Evolutionary conservation across 2,329 filamentous ascomycete species (phyloP).

Genomic region (Orbilia quercus): DNA sequence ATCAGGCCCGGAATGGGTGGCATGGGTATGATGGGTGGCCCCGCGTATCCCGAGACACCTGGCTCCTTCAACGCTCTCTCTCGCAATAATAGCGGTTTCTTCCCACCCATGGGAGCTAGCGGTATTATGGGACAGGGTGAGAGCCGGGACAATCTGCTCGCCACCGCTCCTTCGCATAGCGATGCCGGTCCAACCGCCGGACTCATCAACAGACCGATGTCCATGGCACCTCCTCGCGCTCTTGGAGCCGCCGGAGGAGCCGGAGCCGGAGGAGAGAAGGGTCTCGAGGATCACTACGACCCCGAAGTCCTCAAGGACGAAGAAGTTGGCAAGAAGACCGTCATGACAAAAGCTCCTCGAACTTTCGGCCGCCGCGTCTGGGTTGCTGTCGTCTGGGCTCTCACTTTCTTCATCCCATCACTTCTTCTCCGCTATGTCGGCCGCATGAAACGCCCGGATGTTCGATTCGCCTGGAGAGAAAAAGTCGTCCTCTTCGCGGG

Average conservation of each 20-base stretch:
- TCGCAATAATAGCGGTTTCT: slow-evolving; percentile 72
- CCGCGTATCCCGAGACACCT: slow-evolving; percentile 75
- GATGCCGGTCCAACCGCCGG: slow-evolving; percentile 62
- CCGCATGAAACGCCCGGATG: slow-evolving; percentile 96
- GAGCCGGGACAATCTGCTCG: slow-evolving; percentile 75
- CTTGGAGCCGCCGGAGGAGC: slow-evolving; percentile 52
- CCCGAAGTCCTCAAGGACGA: slow-evolving; percentile 49
- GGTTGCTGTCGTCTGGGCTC: slow-evolving; percentile 82
- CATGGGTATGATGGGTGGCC: slow-evolving; percentile 65
- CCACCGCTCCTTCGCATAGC: slow-evolving; percentile 59
- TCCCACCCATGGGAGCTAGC: slow-evolving; percentile 70
- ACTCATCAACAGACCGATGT: slow-evolving; percentile 54
- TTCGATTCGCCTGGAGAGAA: slow-evolving; percentile 96
- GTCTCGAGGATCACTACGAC: slow-evolving; percentile 39
- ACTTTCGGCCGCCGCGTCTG: slow-evolving; percentile 76
- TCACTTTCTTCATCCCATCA: slow-evolving; percentile 96
- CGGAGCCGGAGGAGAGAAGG: slow-evolving; percentile 20
- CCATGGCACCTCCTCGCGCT: slow-evolving; percentile 64
- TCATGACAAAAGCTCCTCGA: slow-evolving; percentile 30
- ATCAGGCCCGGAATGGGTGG: slow-evolving; percentile 62
- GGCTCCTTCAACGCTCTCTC: slow-evolving; percentile 42
- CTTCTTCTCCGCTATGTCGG: slow-evolving; percentile 81
- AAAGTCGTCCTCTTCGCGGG: slow-evolving; percentile 85
- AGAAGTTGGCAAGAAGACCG: slow-evolving; percentile 46
- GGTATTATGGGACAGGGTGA: slow-evolving; percentile 72